Percentiles rank a stretch among this genome's conserved stretches.
Evolutionary conservation across 805 yeast genomes (phyloP).

Genomic region (Wickerhamiella australiensis): DNA sequence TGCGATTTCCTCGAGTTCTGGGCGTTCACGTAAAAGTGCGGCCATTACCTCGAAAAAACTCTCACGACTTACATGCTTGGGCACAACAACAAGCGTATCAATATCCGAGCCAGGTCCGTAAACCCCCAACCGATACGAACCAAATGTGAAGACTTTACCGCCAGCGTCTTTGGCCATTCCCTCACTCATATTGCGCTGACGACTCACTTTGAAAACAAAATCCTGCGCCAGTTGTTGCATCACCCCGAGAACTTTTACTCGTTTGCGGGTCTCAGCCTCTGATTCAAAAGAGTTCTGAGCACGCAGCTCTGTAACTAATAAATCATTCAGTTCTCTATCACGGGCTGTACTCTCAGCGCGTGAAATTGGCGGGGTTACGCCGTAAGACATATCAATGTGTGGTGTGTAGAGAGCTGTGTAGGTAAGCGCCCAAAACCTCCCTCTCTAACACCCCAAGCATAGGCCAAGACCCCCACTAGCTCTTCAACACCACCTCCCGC

Average conservation of each 20-base stretch:
- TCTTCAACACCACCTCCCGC: background rate
- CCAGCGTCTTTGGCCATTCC: slow-evolving; percentile 98
- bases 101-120: slow-evolving; percentile 98
- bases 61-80: slow-evolving; percentile 84
- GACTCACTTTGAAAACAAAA: slow-evolving; percentile 73
- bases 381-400: slow-evolving; percentile 33
- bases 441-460: background rate
- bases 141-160: slow-evolving; percentile 92
- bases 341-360: slow-evolving; percentile 70
- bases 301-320: slow-evolving; percentile 65
- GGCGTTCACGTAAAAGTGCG: slow-evolving; percentile 51
- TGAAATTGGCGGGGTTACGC: slow-evolving; percentile 78
- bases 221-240: slow-evolving; percentile 66
- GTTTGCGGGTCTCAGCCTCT: slow-evolving; percentile 66
- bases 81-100: slow-evolving; percentile 92
- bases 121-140: slow-evolving; percentile 89
- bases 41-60: slow-evolving; percentile 80
- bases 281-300: slow-evolving; percentile 79
- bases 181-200: slow-evolving; percentile 81
- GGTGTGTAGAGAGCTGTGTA: background rate
- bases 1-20: slow-evolving; percentile 81
- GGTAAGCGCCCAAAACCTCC: no score
- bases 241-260: slow-evolving; percentile 59
- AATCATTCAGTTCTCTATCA: slow-evolving; percentile 66
- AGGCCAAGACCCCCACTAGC: background rate